Evolutionary conservation across 2,329 filamentous ascomycete species (phyloP).

Genomic region (Thelonectria rubi): DNA sequence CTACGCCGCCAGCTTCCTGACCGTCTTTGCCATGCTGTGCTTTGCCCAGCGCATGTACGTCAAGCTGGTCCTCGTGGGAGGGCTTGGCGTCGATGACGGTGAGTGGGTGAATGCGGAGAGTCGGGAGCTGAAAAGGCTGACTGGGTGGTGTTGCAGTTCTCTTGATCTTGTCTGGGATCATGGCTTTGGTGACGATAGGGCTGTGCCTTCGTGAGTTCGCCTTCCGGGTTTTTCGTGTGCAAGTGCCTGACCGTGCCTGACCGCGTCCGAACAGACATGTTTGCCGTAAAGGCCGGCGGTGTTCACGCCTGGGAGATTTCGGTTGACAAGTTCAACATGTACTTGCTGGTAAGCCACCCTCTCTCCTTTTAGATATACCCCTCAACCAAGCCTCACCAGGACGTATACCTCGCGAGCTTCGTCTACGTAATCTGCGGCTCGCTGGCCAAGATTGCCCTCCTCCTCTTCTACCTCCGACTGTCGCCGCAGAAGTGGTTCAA

Average conservation of each 20-base stretch:
- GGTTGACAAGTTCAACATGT: conserved; percentile 38
- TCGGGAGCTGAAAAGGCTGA: background rate
- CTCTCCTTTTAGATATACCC: no score
- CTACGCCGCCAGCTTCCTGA: conserved; percentile 33
- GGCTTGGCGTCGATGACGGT: conserved; percentile 42
- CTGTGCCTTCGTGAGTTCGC: conserved; percentile 36
- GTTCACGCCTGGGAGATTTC: conserved; percentile 47
- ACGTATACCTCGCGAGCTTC: conserved; percentile 40
- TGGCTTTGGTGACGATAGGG: conserved; percentile 31
- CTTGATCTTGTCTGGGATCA: conserved; percentile 8
- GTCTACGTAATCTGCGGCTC: conserved; percentile 49
- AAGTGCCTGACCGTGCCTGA: background rate
- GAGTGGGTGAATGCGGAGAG: conserved; percentile 8
- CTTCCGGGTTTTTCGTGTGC: no score
- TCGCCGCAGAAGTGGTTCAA: conserved; percentile 49
- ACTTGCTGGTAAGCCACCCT: conserved; percentile 33
- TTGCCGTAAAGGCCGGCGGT: conserved; percentile 39
- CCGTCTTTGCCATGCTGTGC: conserved; percentile 33
- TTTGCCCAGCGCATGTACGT: conserved; percentile 42
- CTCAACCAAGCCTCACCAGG: no score
- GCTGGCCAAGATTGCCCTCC: conserved; percentile 50
- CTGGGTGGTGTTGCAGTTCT: background rate
- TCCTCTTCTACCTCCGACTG: conserved; percentile 51
- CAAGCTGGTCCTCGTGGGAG: conserved; percentile 36
- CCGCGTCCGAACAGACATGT: conserved; percentile 37